These are phyloP conservation scores for Fusarium sp. DNA, from an alignment of 2,329 filamentous ascomycete species.

Conservation along the genomic window DNA sequence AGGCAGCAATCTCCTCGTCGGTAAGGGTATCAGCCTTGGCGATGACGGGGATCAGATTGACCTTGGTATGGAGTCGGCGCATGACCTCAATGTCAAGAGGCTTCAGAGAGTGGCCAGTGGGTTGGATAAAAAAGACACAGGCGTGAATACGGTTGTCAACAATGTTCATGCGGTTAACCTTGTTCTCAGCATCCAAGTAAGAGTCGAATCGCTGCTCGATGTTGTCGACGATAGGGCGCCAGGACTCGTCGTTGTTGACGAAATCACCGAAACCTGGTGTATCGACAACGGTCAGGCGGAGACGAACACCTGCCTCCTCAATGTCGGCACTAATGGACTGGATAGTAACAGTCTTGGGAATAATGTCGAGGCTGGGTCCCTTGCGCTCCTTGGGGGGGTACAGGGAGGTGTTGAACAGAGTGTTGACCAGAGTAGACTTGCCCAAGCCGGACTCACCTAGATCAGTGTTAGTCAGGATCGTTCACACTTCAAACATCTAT, in stretches of 20 bases:
- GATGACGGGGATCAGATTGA: constrained; percentile 99
- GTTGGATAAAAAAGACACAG: constrained; percentile 99
- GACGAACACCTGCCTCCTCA: constrained; percentile 96
- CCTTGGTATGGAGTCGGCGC: constrained; percentile 99
- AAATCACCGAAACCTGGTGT: constrained; percentile 99
- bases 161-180: constrained; percentile 99
- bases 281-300: constrained; percentile 95
- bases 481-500: not conserved
- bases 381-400: constrained; percentile 99
- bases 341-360: constrained; percentile 96
- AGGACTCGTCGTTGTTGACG: constrained; percentile 99
- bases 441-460: constrained; percentile 97
- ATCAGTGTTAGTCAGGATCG: not conserved
- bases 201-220: constrained; percentile 99
- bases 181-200: constrained; percentile 99
- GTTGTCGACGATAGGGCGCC: constrained; percentile 99
- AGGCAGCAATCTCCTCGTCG: constrained; percentile 91
- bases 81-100: constrained; percentile 99
- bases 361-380: constrained; percentile 95
- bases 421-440: constrained; percentile 99
- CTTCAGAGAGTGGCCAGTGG: constrained; percentile 97
- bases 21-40: constrained; percentile 98
- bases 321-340: constrained; percentile 97
- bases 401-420: constrained; percentile 98
- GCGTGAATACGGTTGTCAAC: constrained; percentile 99